Percentiles rank a stretch among this genome's conserved stretches.
Conservation (phyloP, 331 rosid genomes). For the Quercus tomentella region DNA sequence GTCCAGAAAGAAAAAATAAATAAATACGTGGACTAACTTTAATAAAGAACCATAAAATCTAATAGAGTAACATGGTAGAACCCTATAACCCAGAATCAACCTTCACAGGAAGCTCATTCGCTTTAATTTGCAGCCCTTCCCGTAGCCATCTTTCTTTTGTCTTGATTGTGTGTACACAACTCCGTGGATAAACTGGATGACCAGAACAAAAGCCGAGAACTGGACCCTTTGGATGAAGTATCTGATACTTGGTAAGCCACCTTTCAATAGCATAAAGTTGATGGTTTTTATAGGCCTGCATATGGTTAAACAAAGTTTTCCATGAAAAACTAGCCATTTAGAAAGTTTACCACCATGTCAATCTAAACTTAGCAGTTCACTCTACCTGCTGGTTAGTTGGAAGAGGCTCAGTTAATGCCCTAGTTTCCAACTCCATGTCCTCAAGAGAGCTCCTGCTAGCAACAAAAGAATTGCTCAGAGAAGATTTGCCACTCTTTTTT, state of each 20-base stretch:
- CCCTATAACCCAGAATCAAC: conserved; percentile 37
- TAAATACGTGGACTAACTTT: background rate
- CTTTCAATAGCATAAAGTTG: conserved; percentile 77
- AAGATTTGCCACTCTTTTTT: conserved; percentile 25
- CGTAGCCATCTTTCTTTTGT: conserved; percentile 85
- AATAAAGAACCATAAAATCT: conserved; percentile 3
- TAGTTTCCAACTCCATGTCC: conserved; percentile 92
- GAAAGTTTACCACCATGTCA: conserved; percentile 11
- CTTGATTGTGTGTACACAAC: conserved; percentile 79
- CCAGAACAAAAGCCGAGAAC: conserved; percentile 86
- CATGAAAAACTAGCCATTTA: background rate
- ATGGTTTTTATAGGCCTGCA: conserved; percentile 87
- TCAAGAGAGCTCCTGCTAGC: conserved; percentile 68
- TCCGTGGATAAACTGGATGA: conserved; percentile 78
- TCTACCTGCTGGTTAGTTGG: conserved; percentile 92
- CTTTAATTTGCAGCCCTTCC: conserved; percentile 87
- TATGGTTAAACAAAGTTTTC: conserved; percentile 15
- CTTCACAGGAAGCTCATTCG: conserved; percentile 72
- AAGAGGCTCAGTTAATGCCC: conserved; percentile 98
- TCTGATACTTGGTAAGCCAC: conserved; percentile 86
- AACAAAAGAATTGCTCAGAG: conserved; percentile 25
- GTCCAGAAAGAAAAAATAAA: conserved; percentile 9
- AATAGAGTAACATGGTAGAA: conserved; percentile 19
- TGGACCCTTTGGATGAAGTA: conserved; percentile 90
- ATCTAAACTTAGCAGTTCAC: conserved; percentile 19